phyloP scores from a whole-genome alignment of 179 eudicot genomes.

The Corrigiola litoralis region DNA sequence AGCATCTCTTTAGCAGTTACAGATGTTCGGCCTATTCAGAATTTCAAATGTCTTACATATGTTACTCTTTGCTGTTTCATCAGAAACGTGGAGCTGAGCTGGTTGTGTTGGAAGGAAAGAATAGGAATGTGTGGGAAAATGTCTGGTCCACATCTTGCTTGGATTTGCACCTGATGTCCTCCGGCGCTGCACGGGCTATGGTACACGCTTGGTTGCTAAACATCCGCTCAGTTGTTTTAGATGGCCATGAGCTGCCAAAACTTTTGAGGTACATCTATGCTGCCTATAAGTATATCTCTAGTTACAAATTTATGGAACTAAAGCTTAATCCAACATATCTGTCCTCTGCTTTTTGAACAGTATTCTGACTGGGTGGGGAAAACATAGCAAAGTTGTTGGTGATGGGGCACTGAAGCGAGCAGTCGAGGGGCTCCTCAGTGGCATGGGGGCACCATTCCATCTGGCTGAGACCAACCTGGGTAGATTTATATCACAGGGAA shows the following conservation, averaged over 20 bases:
- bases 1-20: neutral
- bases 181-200: conserved; percentile 97
- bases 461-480: conserved; percentile 76
- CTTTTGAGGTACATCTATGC: conserved; percentile 54
- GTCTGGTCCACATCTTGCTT: conserved; percentile 83
- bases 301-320: neutral
- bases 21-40: neutral
- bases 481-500: conserved; percentile 74
- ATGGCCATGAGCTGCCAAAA: conserved; percentile 85
- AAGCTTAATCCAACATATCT: neutral
- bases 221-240: conserved; percentile 58
- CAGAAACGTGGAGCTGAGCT: conserved; percentile 90
- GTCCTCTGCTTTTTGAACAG: conserved; percentile 44
- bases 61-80: neutral
- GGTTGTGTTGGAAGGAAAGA: conserved; percentile 88
- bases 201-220: conserved; percentile 90
- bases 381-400: conserved; percentile 93
- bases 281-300: neutral
- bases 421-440: conserved; percentile 67
- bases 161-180: conserved; percentile 95
- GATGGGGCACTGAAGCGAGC: conserved; percentile 76
- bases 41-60: neutral
- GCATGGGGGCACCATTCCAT: conserved; percentile 77
- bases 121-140: conserved; percentile 85
- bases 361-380: conserved; percentile 97